phyloP scores from a whole-genome alignment of 2,329 filamentous ascomycete genomes.

The Colletotrichum caudatum region DNA sequence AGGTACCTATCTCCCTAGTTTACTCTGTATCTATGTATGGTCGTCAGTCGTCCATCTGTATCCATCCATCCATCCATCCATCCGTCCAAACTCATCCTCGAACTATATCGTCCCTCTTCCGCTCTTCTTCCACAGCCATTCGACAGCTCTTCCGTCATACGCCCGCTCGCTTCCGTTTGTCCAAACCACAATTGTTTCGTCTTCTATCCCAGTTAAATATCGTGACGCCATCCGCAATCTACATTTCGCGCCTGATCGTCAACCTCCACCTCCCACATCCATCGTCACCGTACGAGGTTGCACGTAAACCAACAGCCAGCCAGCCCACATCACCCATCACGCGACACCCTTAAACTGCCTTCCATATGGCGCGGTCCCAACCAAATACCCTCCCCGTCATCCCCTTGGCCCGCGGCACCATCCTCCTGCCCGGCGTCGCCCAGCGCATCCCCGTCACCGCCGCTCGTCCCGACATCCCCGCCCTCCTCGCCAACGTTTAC shows the following conservation, averaged over 20 bases:
- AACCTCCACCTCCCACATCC: background rate
- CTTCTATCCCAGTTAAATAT: slow-evolving; percentile 10
- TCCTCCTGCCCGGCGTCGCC: slow-evolving; percentile 87
- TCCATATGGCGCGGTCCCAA: slow-evolving; percentile 47
- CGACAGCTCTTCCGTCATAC: slow-evolving; percentile 6
- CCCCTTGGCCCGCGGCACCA: slow-evolving; percentile 81
- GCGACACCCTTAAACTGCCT: slow-evolving; percentile 5
- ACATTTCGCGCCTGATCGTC: background rate
- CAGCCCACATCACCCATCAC: slow-evolving; percentile 20
- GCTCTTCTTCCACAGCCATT: slow-evolving; percentile 13
- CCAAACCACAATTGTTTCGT: slow-evolving; percentile 8
- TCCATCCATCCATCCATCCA: background rate
- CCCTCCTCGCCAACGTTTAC: slow-evolving; percentile 87
- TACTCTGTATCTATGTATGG: no score
- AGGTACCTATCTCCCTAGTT: background rate
- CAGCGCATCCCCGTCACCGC: slow-evolving; percentile 85
- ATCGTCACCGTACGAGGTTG: slow-evolving; percentile 33
- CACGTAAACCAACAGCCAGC: slow-evolving; percentile 18
- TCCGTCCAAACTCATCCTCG: slow-evolving; percentile 12
- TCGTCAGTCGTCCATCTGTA: no score
- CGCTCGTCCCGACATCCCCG: slow-evolving; percentile 86
- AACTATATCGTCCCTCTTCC: slow-evolving; percentile 14
- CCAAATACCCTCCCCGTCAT: slow-evolving; percentile 76
- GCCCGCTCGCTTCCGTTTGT: background rate
- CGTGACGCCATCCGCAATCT: background rate